Evolutionary conservation across 2,329 filamentous ascomycete genomes (phyloP).

Genomic region (Albifimbria verrucaria): DNA sequence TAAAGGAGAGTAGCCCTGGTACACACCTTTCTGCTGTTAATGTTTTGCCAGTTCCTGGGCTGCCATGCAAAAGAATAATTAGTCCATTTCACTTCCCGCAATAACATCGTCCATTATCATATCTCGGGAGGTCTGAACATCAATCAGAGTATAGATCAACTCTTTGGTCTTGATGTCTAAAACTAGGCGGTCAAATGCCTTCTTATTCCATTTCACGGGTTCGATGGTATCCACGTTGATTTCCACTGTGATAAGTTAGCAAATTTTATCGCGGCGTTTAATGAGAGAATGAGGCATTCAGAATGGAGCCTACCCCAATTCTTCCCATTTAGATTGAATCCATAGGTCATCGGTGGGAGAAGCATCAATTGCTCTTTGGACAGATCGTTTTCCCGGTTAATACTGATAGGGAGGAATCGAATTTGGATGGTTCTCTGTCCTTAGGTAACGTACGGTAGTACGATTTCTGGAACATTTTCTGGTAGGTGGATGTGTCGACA

Average conservation of each 20-base stretch:
- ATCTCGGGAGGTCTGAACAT: background rate
- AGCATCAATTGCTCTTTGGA: background rate
- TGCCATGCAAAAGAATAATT: constrained; percentile 2
- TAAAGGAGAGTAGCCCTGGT: background rate
- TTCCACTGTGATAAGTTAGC: constrained; percentile 1
- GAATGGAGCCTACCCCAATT: background rate
- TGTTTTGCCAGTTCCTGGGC: constrained; percentile 4
- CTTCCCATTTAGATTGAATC: background rate
- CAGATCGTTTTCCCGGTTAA: background rate
- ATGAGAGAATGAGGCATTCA: background rate
- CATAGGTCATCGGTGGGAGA: background rate
- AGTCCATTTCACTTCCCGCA: constrained; percentile 1
- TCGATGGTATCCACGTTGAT: constrained; percentile 8
- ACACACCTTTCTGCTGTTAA: constrained; percentile 3
- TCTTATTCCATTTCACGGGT: constrained; percentile 10
- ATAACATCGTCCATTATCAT: background rate
- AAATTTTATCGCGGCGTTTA: background rate
- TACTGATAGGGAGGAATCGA: background rate
- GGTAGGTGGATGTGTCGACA: background rate
- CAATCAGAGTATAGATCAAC: constrained; percentile 7
- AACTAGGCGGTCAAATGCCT: constrained; percentile 9
- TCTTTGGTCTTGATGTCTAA: constrained; percentile 9
- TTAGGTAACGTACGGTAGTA: too few relatives aligned
- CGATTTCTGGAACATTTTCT: background rate
- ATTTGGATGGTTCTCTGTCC: background rate